Evolutionary conservation across 345 rosid species (phyloP), one percentile per base, ranked within the genome.

Genomic region (Linum usitatissimum): DNA sequence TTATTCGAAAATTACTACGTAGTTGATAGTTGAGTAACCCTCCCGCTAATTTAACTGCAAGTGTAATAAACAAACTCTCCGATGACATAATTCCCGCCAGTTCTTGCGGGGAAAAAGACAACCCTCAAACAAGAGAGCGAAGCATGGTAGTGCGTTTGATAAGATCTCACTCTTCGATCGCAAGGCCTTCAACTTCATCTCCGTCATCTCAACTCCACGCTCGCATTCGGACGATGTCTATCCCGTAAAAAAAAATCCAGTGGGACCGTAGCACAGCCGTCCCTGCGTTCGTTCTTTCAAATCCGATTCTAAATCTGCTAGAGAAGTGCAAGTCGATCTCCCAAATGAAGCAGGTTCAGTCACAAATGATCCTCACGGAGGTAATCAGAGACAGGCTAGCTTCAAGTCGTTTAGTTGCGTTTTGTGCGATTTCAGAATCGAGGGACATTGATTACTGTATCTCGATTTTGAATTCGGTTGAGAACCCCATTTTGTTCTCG

Each of bases 331-430:
- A 73, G 38, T 80, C 82, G 45, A 59, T 85, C 30, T 19, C 70
- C 64, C 92, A 91, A 18, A 31, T 86, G 74, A 86, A 79, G 75
- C 89, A 86, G 74, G 78, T 88, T 55, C 96, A 88, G 70, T 66
- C 95, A 68, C 95, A 79, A 70, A 77, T 84, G 82, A 69, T 68
- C 49, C 30, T 76, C 62, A 77, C 77, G 6, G 89, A 86, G 54
- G 71, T 79, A 23, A 76, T 83, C 30, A 65, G 68, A 0, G 88
- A 89, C 60, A 70, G 76, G 53, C 73, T 83, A 14, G 88, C 88
- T 15, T 73, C 83, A 21, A 85, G 98, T 70, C 82, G 85, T 59
- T 76, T 89, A 17, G 67, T 89, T 28, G 82, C 83, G 7, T 89
- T 85, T 59, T 82, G 83, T 42, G 86, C 90, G 8, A 67, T 75